Percentiles rank a stretch among this genome's conserved stretches.
Evolutionary conservation across 2,329 filamentous ascomycete species (phyloP).

Genomic region (Sclerotinia glacialis): DNA sequence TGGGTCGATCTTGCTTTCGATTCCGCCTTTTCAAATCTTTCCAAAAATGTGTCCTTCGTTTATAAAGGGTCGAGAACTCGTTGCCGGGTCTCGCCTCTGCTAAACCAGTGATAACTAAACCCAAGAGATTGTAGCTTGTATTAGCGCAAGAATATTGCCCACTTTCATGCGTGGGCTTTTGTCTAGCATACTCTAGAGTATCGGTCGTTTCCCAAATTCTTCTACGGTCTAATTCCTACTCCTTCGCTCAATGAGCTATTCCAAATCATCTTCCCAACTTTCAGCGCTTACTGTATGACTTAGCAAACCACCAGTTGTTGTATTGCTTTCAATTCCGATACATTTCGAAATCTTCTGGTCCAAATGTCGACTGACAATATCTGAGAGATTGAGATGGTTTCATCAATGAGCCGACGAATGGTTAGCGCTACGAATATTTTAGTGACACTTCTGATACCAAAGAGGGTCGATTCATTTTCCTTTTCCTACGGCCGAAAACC

Average conservation of each 20-base stretch:
- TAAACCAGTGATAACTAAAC: neutral
- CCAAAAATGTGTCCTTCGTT: constrained; percentile 24
- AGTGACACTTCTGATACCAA: constrained; percentile 29
- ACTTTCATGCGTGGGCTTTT: neutral
- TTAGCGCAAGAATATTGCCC: neutral
- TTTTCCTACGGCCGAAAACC: constrained; percentile 9
- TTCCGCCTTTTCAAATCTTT: constrained; percentile 21
- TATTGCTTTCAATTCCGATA: constrained; percentile 21
- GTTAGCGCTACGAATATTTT: constrained; percentile 26
- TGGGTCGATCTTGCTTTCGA: neutral
- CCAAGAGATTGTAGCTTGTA: constrained; percentile 1
- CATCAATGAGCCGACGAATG: constrained; percentile 26
- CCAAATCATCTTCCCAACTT: constrained; percentile 27
- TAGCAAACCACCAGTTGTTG: constrained; percentile 22
- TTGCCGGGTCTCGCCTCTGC: neutral
- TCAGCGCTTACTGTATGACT: constrained; percentile 25
- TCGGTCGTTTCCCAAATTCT: constrained; percentile 24
- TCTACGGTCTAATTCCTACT: constrained; percentile 19
- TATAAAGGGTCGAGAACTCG: constrained; percentile 16
- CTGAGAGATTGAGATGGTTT: constrained; percentile 19
- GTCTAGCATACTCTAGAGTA: constrained; percentile 24
- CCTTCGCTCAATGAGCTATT: constrained; percentile 24
- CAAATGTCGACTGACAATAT: constrained; percentile 15
- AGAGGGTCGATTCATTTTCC: neutral
- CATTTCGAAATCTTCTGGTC: constrained; percentile 2